phyloP scores from a whole-genome alignment of 31 red algal genomes.

The Endocladia muricata region DNA sequence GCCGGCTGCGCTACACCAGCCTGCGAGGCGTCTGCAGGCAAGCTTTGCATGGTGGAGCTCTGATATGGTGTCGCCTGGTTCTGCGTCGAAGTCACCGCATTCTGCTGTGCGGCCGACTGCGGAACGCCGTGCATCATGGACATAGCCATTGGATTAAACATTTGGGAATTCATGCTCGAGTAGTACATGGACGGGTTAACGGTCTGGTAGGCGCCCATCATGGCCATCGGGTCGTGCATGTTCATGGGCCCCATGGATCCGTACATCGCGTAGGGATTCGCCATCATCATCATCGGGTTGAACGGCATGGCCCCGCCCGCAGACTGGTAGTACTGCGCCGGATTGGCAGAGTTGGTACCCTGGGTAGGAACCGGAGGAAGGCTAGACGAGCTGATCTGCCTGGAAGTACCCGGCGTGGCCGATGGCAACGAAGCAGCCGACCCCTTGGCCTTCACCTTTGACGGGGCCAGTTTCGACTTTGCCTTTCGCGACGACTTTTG shows the following conservation, averaged over 20 bases:
- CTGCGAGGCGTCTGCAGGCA: background rate
- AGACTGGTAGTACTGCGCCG: conserved; percentile 29
- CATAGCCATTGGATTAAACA: conserved; percentile 9
- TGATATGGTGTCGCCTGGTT: background rate
- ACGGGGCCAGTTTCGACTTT: background rate
- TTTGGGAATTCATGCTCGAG: conserved; percentile 31
- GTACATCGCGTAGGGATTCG: conserved; percentile 58
- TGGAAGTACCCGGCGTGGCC: background rate
- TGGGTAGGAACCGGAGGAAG: conserved; percentile 14
- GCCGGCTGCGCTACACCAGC: background rate
- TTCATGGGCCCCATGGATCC: conserved; percentile 46
- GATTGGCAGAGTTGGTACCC: conserved; percentile 24
- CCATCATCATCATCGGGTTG: conserved; percentile 64
- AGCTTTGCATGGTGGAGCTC: background rate
- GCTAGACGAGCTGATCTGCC: background rate
- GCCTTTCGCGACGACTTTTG: background rate
- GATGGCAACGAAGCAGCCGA: background rate
- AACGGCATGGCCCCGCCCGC: conserved; percentile 20
- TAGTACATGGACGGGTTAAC: conserved; percentile 80
- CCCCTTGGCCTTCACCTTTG: background rate
- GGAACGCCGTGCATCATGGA: conserved; percentile 21
- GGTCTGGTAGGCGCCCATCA: conserved; percentile 54
- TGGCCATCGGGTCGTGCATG: conserved; percentile 27
- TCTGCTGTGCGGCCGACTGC: background rate
- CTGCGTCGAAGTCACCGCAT: background rate